Base-by-base conservation (phyloP, 768 basidiomycete genomes). In the Cytidiella melzeri region DNA sequence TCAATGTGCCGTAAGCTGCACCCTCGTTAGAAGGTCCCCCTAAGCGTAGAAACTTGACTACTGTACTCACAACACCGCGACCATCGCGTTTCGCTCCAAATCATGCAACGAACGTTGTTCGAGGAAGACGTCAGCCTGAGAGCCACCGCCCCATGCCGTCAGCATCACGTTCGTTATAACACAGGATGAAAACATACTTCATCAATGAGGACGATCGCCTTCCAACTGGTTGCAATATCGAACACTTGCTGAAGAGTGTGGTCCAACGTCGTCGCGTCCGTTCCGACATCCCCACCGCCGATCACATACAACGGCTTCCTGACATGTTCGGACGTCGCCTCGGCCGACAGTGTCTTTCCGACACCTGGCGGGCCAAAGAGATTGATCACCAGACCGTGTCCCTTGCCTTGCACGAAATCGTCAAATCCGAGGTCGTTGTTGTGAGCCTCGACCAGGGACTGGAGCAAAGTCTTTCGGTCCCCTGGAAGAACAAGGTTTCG, bases 81-180 rank as follows among this genome's bases (percentile, higher is more conserved):
- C 81, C 74, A 84, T 81, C 0, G 82, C 82, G 55, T 84, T 84
- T 4, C 82, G 70, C 56, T 79, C 70, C 15, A 83, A 59, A 56
- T 84, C 79, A 50, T 82, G 78, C 41, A 82, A 61, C 4, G 79
- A 80, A 10, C 83, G 75, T 59, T 79, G 74, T 58, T 85, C 82
- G 26, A 86, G 71, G 74, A 84, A 86, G 1, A 86, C 82, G 62
- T 86, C 82, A 1, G 81, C 81, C 55, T 53, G 27, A 3, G 21
- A 30, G 2, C 6, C 7, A 15, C n/a, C n/a, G n/a, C n/a, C n/a
- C n/a, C n/a, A 34, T 7, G 30, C 9, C 9, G 15, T 34, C 30
- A 15, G 12, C 11, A n/a, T 45, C 41, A 48, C 43, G 19, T 25
- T 5, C 37, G 9, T 30, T 4, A 34, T 24, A n/a, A 5, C 44